Base-by-base conservation (phyloP, 139 green algal genomes). In the Microglena sp. region DNA sequence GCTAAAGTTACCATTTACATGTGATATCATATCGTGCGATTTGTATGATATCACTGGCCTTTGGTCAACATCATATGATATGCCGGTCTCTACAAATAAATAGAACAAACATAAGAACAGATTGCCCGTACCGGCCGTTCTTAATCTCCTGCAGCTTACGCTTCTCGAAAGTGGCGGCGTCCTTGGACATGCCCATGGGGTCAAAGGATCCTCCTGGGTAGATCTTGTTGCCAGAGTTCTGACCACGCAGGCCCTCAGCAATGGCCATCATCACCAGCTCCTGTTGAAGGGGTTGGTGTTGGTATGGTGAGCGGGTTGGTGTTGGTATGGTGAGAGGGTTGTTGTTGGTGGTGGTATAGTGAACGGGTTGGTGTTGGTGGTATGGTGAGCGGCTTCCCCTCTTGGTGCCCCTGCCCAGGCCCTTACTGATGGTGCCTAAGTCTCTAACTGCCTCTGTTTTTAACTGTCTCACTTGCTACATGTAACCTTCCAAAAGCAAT, bases 61-160 rank as follows among this genome's bases (percentile, higher is more conserved):
- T 53, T 18, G 18, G 18, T 53, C 18, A 24, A 53, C 21, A 18
- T 53, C 18, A 53, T 24, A 18, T 18, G 43, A 24, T 53, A 18
- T 53, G 18, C 43, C n/a, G n/a, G n/a, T n/a, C n/a, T n/a, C 18
- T 53, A 18, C 43, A 18, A 18, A 53, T n/a, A 18, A 50, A 50
- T n/a, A 18, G 40, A 18, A n/a, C 18, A 11, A 50, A n/a, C 40
- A 11, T 50, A 50, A 18, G 11, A 50, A 18, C 40, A 18, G 40
- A 11, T 50, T n/a, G 11, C 40, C 11, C 18, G 40, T 50, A 75
- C 64, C 87, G 81, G 56, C 86, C 90, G 75, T 96, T 96, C 86
- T 95, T 95, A 68, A 96, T 82, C 84, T 96, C 89, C 84, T 93
- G 92, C 22, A 91, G 70, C 82, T 95, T 93, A 24, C 85, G 60